Evolutionary conservation across 1,284 basidiomycete species (phyloP), one percentile per base, ranked within the genome.

Genomic region (Ceratobasidium sp.): DNA sequence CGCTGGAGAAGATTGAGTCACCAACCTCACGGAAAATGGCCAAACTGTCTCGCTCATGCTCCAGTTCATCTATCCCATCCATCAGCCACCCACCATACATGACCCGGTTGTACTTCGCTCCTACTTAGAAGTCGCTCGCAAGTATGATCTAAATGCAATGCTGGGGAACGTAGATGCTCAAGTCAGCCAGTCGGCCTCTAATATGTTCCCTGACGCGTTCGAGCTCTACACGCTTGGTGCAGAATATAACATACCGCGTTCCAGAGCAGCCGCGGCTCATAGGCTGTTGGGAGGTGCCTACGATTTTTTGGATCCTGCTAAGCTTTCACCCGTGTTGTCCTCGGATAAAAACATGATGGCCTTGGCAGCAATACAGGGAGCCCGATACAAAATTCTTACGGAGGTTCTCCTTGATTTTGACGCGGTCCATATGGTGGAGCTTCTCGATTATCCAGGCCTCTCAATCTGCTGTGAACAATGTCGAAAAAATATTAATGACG

Each of bases 81-180:
- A 75, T 2, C 33, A 35, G 13, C 5, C 35, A 11, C 71, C 47
- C 11, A 5, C 23, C 17, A 64, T 75, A 42, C 35, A 2, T 33
- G 23, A 37, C 23, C 13, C 17, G 13, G 68, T 28, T n/a, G 39
- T 26, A 15, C 73, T 65, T 23, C 56, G 33, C 8, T 2, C 31
- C 42, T 74, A 60, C 58, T 47, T 75, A 45, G 28, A 51, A 2
- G 28, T 65, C 20, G 37, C 71, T 33, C 71, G 49, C 10, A 75
- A 75, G 37, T 75, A 54, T 39, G 61, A 75, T 49, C 31, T 75
- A 20, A 49, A 63, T 33, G 53, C 26, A 10, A 63, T 74, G 39
- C 26, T 39, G 15, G 42, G 49, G 60, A 53, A 47, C 13, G 49
- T 75, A 35, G 61, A 75, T 26, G n/a, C 31, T 20, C 71, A 64